These are phyloP conservation scores for Dactylis glomerata DNA, from an alignment of 176 grass and related monocot species.

Conservation along the genomic window DNA sequence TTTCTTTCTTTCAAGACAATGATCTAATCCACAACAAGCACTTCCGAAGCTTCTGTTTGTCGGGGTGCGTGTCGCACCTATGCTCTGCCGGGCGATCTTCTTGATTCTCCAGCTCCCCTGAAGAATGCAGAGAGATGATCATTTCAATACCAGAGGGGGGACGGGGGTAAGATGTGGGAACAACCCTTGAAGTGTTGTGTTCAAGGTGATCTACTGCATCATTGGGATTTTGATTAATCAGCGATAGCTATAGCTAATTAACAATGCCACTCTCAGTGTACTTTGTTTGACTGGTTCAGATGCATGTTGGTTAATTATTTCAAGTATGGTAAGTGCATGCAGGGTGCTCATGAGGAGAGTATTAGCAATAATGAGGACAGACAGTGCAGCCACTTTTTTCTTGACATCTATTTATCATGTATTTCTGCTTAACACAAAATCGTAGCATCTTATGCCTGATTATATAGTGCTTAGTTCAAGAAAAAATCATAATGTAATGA, in stretches of 20 bases:
- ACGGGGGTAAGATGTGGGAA: not conserved
- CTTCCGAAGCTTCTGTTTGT: slow-evolving; percentile 29
- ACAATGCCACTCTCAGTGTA: not conserved
- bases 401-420: not conserved
- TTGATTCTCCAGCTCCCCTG: slow-evolving; percentile 48
- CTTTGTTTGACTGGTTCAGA: slow-evolving; percentile 3
- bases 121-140: slow-evolving; percentile 15
- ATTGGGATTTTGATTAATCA: slow-evolving; percentile 6
- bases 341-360: not conserved
- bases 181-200: not conserved
- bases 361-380: not conserved
- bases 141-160: not conserved
- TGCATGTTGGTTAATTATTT: slow-evolving; percentile 22
- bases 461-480: not conserved
- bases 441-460: not conserved
- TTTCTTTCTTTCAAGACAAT: slow-evolving; percentile 19
- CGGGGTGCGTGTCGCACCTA: not conserved
- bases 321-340: slow-evolving; percentile 10
- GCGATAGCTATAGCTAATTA: not conserved
- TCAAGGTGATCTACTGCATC: slow-evolving; percentile 12
- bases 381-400: not conserved
- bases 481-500: not conserved
- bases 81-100: slow-evolving; percentile 39
- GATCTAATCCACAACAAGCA: slow-evolving; percentile 18
- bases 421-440: not conserved